Conservation (phyloP, 768 basidiomycete genomes). For the Pulveroboletus sp. region DNA sequence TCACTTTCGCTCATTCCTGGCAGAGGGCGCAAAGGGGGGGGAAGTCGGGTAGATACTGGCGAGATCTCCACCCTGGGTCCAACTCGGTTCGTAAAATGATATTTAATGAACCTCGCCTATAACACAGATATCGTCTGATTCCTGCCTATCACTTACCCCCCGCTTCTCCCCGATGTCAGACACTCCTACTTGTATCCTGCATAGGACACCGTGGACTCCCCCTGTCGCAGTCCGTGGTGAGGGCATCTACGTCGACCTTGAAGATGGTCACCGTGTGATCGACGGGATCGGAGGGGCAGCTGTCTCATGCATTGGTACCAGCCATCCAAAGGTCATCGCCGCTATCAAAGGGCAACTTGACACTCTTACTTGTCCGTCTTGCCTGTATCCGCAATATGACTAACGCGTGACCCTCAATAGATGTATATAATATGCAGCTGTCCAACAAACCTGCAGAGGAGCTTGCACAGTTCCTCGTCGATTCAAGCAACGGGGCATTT, state of each 20-base stretch:
- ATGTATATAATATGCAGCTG: conserved; percentile 84
- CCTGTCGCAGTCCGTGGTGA: conserved; percentile 62
- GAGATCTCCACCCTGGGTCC: not conserved
- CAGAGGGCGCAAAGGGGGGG: not conserved
- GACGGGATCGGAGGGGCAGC: conserved; percentile 87
- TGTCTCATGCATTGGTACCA: conserved; percentile 72
- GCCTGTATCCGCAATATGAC: not conserved
- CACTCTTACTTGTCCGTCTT: conserved; percentile 62
- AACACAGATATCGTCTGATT: not conserved
- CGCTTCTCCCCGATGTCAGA: conserved; percentile 13
- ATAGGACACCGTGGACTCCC: conserved; percentile 70
- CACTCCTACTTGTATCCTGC: conserved; percentile 42
- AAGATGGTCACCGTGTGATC: conserved; percentile 63
- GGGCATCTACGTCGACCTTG: conserved; percentile 68
- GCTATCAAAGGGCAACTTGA: conserved; percentile 80
- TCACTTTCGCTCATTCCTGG: too few species aligned
- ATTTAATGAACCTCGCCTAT: not conserved
- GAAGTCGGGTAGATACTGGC: not conserved
- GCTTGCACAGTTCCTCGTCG: conserved; percentile 61
- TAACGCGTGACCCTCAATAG: conserved; percentile 32
- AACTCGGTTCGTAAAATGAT: not conserved
- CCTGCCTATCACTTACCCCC: not conserved
- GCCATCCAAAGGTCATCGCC: conserved; percentile 64
- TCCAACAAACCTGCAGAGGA: conserved; percentile 79
- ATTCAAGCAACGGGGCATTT: conserved; percentile 70